Evolutionary conservation across 1,284 basidiomycete genomes (phyloP), one percentile per base, ranked within the genome.

Genomic region (Moesziomyces globuligerus): DNA sequence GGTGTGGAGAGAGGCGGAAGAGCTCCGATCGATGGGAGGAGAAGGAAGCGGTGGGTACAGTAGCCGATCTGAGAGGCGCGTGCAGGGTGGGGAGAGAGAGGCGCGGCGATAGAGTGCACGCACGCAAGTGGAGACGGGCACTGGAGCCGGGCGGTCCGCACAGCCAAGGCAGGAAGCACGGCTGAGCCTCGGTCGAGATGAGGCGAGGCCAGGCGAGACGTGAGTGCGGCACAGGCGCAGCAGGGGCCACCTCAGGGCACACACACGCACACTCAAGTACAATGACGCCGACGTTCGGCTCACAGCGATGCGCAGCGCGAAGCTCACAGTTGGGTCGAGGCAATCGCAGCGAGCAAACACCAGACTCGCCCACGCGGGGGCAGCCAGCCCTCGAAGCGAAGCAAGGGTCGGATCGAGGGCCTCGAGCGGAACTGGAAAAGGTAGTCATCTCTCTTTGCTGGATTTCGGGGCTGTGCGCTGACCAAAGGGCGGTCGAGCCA

Each of bases 281-380:
- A 8, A 29, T 45, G 44, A 45, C 44, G 44, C 7, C 20, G n/a
- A n/a, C n/a, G n/a, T n/a, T n/a, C n/a, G n/a, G n/a, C n/a, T n/a
- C n/a, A n/a, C n/a, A 34, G 21, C 44, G 44, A 46, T 46, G 26
- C 20, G n/a, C 24, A 29, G 42, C 25, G 42, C 17, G 17, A 40
- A 37, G 47, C 47, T 28, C 36, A 17, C 4, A 49, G 36, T 11
- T 7, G 37, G 25, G 37, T 23, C 48, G 32, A 39, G 18, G 39
- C 48, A 21, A 49, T 49, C 48, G 48, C 17, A 32, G 25, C 24
- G 23, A 43, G 20, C 47, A 48, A 4, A n/a, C n/a, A n/a, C n/a
- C n/a, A n/a, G n/a, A n/a, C n/a, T n/a, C 21, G n/a, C 13, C 24
- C 15, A 25, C 37, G 37, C 17, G 34, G 26, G 23, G 13, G 29